Conservation (phyloP, 1,139 yeast genomes). For the Scheffersomyces quercinus region DNA sequence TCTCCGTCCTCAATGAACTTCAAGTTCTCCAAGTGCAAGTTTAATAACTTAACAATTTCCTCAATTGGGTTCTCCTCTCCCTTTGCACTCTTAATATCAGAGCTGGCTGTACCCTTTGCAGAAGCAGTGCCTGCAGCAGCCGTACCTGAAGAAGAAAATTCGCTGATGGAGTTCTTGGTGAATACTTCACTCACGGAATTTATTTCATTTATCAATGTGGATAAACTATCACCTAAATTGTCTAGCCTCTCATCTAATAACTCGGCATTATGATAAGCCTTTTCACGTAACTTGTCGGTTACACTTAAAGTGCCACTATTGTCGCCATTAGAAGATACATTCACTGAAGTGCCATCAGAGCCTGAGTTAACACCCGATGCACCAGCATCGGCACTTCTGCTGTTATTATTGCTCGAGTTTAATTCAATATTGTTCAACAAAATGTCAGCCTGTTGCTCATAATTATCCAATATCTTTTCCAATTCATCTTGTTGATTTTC, state of each 20-base stretch:
- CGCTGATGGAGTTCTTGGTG: conserved; percentile 53
- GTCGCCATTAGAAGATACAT: conserved; percentile 4
- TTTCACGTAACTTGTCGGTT: conserved; percentile 86
- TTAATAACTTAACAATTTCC: conserved; percentile 76
- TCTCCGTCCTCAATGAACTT: conserved; percentile 84
- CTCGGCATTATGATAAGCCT: conserved; percentile 88
- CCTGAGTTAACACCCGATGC: conserved; percentile 10
- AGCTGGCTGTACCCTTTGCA: conserved; percentile 12
- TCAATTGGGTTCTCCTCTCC: conserved; percentile 49
- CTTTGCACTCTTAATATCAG: conserved; percentile 16
- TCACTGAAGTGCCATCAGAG: conserved; percentile 6
- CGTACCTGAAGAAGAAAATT: conserved; percentile 11
- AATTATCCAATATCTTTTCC: conserved; percentile 76
- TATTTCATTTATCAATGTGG: conserved; percentile 79
- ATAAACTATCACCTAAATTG: conserved; percentile 69
- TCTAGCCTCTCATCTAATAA: conserved; percentile 80
- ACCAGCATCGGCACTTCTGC: conserved; percentile 7
- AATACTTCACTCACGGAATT: conserved; percentile 84
- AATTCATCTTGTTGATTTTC: conserved; percentile 92
- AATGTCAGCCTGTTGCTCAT: conserved; percentile 81
- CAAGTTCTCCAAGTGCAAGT: conserved; percentile 86
- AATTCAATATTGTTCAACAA: conserved; percentile 47
- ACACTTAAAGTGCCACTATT: conserved; percentile 30
- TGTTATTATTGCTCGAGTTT: conserved; percentile 10
- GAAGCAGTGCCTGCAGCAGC: background rate